Conservation (phyloP, 352 stramenopile genomes). For the Pythium dissotocum region DNA sequence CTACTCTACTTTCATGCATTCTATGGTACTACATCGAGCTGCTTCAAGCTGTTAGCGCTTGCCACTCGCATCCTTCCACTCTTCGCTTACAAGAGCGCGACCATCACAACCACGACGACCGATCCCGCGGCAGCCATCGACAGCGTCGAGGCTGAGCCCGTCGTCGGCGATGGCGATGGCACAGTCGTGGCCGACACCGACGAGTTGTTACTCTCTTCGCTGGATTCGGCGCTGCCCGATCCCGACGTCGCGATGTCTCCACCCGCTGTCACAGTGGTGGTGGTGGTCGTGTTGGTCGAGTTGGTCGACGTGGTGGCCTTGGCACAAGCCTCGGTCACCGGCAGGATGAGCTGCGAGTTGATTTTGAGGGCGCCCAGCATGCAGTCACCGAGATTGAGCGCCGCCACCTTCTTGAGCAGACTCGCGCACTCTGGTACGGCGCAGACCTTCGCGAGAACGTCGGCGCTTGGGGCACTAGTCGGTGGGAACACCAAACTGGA, state of each 20-base stretch:
- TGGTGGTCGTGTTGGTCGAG: background rate
- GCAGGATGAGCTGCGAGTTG: slow-evolving; percentile 28
- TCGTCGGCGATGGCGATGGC: background rate
- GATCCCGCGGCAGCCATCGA: background rate
- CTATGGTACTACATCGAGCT: slow-evolving; percentile 3
- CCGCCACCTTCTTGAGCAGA: slow-evolving; percentile 15
- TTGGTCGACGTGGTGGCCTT: background rate
- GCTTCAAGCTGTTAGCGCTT: background rate
- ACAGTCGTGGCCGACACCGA: background rate
- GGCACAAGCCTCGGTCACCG: slow-evolving; percentile 14
- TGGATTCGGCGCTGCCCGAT: background rate
- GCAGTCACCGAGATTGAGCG: slow-evolving; percentile 34
- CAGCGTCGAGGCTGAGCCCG: slow-evolving; percentile 11
- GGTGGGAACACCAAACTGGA: slow-evolving; percentile 24
- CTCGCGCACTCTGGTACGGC: background rate
- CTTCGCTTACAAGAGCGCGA: background rate
- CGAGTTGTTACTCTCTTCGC: background rate
- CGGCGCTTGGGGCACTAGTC: background rate
- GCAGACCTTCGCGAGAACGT: slow-evolving; percentile 1
- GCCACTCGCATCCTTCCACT: background rate
- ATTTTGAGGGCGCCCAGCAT: slow-evolving; percentile 19
- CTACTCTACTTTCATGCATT: background rate
- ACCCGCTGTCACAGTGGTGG: background rate
- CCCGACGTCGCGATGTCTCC: background rate
- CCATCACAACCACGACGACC: background rate